These are phyloP conservation scores for Rhexocercosporidium sp. DNA, from an alignment of 2,329 filamentous ascomycete species.

Conservation along the genomic window DNA sequence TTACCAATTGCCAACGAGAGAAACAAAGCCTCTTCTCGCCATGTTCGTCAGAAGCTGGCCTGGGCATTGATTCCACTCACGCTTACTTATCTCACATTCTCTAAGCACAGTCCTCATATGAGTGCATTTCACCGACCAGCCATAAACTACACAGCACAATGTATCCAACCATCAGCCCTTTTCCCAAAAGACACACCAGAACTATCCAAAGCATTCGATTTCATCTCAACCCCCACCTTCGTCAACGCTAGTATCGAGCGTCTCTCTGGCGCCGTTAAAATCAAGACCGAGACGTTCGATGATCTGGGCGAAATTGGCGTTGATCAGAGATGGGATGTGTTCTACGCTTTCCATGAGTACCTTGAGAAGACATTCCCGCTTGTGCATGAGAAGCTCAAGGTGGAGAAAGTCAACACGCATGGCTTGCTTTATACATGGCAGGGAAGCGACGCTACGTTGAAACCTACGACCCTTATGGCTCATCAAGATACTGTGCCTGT, in stretches of 20 bases:
- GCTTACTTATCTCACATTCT: neutral
- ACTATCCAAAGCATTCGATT: conserved; percentile 9
- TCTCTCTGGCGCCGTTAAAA: conserved; percentile 14
- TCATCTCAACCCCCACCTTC: conserved; percentile 11
- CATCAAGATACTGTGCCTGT: conserved; percentile 50
- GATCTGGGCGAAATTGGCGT: conserved; percentile 11
- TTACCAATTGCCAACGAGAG: neutral
- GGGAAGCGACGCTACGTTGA: conserved; percentile 8
- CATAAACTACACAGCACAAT: conserved; percentile 8
- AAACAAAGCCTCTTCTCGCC: neutral
- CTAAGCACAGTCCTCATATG: neutral
- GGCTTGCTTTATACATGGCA: conserved; percentile 13
- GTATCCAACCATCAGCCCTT: conserved; percentile 12
- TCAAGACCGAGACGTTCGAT: conserved; percentile 18
- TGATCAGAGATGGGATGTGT: conserved; percentile 14
- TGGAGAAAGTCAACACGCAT: conserved; percentile 17
- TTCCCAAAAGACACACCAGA: conserved; percentile 8
- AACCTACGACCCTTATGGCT: conserved; percentile 6
- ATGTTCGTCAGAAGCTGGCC: neutral
- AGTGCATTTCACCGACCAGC: neutral
- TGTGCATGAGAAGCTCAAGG: conserved; percentile 23
- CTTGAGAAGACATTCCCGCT: conserved; percentile 11
- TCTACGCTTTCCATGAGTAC: conserved; percentile 14
- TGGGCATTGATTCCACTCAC: conserved; percentile 5
- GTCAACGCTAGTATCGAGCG: conserved; percentile 10